A percentile compares a stretch with the other conserved stretches of the same genome.
These are phyloP conservation scores for Phialophora chinensis DNA, from an alignment of 2,329 filamentous ascomycete species.

Conservation along the genomic window DNA sequence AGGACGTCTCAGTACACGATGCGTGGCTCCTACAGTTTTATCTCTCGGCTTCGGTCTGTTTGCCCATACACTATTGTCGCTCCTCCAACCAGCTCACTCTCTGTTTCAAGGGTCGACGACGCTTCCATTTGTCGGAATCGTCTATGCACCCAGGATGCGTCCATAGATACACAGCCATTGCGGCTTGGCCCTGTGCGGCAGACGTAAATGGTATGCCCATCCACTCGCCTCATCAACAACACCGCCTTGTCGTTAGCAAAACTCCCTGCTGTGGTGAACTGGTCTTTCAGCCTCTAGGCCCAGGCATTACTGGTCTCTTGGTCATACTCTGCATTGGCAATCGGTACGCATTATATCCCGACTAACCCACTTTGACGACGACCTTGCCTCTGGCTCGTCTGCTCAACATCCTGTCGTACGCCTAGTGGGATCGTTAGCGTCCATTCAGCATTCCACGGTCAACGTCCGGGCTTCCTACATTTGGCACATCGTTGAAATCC, in stretches of 20 bases:
- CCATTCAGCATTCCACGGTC: background rate
- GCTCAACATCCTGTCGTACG: constrained; percentile 13
- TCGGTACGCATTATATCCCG: background rate
- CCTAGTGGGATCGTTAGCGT: constrained; percentile 3
- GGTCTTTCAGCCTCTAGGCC: constrained; percentile 46
- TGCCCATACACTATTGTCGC: background rate
- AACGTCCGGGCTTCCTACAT: background rate
- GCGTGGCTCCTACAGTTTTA: background rate
- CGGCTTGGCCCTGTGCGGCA: background rate
- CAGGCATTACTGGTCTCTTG: constrained; percentile 50
- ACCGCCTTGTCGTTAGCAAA: constrained; percentile 40
- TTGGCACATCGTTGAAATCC: constrained; percentile 11
- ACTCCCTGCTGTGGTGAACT: constrained; percentile 36
- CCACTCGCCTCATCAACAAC: constrained; percentile 50
- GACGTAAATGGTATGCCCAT: constrained; percentile 23
- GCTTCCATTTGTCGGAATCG: constrained; percentile 16
- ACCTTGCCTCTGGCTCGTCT: constrained; percentile 16
- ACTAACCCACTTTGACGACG: constrained; percentile 5
- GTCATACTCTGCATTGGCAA: constrained; percentile 50
- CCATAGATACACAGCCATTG: constrained; percentile 9
- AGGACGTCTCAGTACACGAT: background rate
- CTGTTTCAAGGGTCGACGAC: constrained; percentile 9
- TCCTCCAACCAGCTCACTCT: background rate
- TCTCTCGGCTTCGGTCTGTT: background rate
- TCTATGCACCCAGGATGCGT: constrained; percentile 21